These are phyloP conservation scores for Zelopaecilomyces penicillatus DNA, from an alignment of 2,329 filamentous ascomycete species.

Conservation along the genomic window DNA sequence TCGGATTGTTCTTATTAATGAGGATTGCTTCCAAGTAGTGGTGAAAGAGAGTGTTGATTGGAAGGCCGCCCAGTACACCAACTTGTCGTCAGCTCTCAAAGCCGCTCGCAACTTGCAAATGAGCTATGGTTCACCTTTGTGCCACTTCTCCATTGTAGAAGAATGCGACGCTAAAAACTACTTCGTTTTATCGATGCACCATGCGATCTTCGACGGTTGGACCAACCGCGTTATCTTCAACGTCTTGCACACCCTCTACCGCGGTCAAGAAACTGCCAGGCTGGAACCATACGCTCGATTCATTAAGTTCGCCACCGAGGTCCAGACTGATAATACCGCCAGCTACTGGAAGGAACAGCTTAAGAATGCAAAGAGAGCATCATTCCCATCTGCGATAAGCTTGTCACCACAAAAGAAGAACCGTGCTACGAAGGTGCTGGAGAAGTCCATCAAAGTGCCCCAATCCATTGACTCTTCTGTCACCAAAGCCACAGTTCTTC, in stretches of 20 bases:
- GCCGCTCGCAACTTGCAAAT: background rate
- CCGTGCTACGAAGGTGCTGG: background rate
- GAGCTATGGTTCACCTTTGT: background rate
- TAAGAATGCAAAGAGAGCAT: conserved; percentile 1
- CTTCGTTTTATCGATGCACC: conserved; percentile 4
- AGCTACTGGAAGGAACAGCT: conserved; percentile 6
- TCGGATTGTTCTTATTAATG: background rate
- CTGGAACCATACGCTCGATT: conserved; percentile 23
- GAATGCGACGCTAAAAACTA: background rate
- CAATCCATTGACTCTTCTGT: background rate
- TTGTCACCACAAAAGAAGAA: background rate
- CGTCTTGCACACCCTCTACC: conserved; percentile 1
- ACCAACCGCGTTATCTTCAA: conserved; percentile 4
- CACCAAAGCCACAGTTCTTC: background rate
- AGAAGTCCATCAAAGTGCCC: background rate
- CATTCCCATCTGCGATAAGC: conserved; percentile 4
- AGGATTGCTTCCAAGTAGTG: background rate
- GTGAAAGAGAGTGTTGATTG: background rate
- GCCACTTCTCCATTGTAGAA: conserved; percentile 1
- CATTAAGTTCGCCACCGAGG: conserved; percentile 6
- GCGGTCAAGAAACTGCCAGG: conserved; percentile 14
- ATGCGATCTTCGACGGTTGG: conserved; percentile 8
- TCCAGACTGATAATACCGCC: conserved; percentile 1
- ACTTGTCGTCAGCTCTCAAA: conserved; percentile 1
- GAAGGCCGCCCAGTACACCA: background rate